Evolutionary conservation across 352 stramenopile genomes (phyloP).

Genomic region (Phytopythium oedochilum): DNA sequence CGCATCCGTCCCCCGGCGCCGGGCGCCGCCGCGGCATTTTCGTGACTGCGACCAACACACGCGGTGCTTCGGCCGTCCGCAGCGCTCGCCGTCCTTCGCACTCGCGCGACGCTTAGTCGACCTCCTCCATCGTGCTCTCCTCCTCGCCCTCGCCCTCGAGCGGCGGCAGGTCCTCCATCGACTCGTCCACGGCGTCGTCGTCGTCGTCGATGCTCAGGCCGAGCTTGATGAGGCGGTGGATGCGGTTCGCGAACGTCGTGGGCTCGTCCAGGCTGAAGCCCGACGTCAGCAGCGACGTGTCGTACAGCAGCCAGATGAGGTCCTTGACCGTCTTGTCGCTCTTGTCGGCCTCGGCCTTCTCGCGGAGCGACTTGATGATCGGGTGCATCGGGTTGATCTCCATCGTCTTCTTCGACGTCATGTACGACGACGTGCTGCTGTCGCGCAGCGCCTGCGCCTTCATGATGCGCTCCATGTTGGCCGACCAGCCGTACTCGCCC

Average conservation of each 20-base stretch:
- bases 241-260: slow-evolving; percentile 98
- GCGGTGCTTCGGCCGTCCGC: not conserved
- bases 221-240: slow-evolving; percentile 99
- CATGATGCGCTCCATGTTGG: slow-evolving; percentile 99
- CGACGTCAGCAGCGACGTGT: slow-evolving; percentile 98
- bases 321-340: slow-evolving; percentile 99
- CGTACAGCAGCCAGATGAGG: slow-evolving; percentile 99
- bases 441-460: slow-evolving; percentile 99
- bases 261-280: slow-evolving; percentile 99
- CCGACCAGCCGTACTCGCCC: slow-evolving; percentile 99
- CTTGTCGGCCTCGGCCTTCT: slow-evolving; percentile 99
- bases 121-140: slow-evolving; percentile 98
- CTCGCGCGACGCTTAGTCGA: slow-evolving; percentile 89
- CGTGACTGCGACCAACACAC: not conserved
- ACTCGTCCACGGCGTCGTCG: slow-evolving; percentile 91
- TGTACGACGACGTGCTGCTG: slow-evolving; percentile 96
- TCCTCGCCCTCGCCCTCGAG: slow-evolving; percentile 96
- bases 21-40: not conserved
- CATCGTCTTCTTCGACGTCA: slow-evolving; percentile 99
- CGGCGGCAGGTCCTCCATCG: slow-evolving; percentile 96
- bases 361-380: slow-evolving; percentile 97
- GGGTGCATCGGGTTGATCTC: slow-evolving; percentile 99
- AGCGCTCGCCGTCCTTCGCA: not conserved
- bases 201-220: slow-evolving; percentile 98
- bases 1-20: not conserved